phyloP scores from a whole-genome alignment of 345 rosid genomes.

The Gossypium longicalyx region DNA sequence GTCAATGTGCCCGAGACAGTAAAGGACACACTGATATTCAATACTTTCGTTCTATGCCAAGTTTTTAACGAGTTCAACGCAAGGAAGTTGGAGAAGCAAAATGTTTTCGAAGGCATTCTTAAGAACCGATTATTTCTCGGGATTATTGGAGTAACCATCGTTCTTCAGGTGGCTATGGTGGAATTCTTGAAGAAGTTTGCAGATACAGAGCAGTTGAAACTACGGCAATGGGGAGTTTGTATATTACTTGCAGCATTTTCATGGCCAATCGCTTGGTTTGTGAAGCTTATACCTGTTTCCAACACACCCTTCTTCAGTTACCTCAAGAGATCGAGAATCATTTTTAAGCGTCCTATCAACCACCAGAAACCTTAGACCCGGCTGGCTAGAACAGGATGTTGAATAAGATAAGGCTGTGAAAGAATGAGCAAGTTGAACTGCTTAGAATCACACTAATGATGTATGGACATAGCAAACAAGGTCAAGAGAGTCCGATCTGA shows the following conservation, averaged over 20 bases:
- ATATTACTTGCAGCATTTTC: constrained; percentile 44
- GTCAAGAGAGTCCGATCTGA: background rate
- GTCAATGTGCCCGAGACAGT: constrained; percentile 37
- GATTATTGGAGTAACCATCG: constrained; percentile 49
- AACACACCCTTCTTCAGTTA: constrained; percentile 38
- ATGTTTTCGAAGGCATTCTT: constrained; percentile 55
- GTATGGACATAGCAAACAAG: background rate
- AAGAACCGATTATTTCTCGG: constrained; percentile 48
- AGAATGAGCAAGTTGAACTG: background rate
- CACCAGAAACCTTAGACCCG: constrained; percentile 10
- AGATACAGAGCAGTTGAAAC: constrained; percentile 42
- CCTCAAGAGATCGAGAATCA: constrained; percentile 27
- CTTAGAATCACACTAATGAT: background rate
- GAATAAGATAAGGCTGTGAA: background rate
- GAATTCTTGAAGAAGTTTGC: constrained; percentile 61
- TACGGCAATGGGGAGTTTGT: constrained; percentile 52
- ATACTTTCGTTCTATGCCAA: constrained; percentile 56
- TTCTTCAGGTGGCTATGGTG: constrained; percentile 63
- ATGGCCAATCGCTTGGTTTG: constrained; percentile 57
- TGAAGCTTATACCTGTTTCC: constrained; percentile 53
- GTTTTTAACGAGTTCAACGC: constrained; percentile 68
- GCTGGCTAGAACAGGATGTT: constrained; percentile 2
- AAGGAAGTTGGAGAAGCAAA: constrained; percentile 62
- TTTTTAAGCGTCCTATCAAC: constrained; percentile 21
- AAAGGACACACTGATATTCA: constrained; percentile 53